These are phyloP conservation scores for Scedosporium minutisporum DNA, from an alignment of 2,329 filamentous ascomycete genomes.

Conservation along the genomic window DNA sequence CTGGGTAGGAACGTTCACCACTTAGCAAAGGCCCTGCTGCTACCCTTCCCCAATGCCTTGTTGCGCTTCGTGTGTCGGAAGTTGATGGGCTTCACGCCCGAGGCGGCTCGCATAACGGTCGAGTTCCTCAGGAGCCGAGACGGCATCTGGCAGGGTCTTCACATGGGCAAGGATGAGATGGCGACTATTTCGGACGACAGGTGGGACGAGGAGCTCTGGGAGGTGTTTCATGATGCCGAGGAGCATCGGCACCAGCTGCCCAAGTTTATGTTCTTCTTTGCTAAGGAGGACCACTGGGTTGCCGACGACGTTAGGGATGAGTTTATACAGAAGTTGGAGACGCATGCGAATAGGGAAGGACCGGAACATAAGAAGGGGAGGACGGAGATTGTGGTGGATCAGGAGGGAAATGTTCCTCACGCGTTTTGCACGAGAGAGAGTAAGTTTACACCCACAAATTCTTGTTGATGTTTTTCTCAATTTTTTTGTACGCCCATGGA, in stretches of 20 bases:
- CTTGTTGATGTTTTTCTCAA: background rate
- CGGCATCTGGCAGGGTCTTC: slow-evolving; percentile 50
- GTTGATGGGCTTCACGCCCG: slow-evolving; percentile 36
- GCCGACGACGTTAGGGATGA: slow-evolving; percentile 44
- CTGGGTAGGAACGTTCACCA: slow-evolving; percentile 31
- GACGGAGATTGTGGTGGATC: slow-evolving; percentile 42
- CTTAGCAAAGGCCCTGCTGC: slow-evolving; percentile 30
- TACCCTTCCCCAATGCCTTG: slow-evolving; percentile 26
- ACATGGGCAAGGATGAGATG: slow-evolving; percentile 52
- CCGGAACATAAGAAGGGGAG: slow-evolving; percentile 21
- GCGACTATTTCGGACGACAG: slow-evolving; percentile 45
- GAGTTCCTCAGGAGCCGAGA: slow-evolving; percentile 45
- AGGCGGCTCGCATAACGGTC: slow-evolving; percentile 39
- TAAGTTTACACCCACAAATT: slow-evolving; percentile 14
- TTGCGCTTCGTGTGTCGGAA: slow-evolving; percentile 33
- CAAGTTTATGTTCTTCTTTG: slow-evolving; percentile 52
- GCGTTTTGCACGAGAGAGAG: slow-evolving; percentile 43
- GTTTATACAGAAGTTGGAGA: slow-evolving; percentile 37
- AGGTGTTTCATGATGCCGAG: slow-evolving; percentile 17
- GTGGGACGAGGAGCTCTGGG: slow-evolving; percentile 54
- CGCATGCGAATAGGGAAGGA: slow-evolving; percentile 17
- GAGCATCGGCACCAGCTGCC: slow-evolving; percentile 13
- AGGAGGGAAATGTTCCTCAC: slow-evolving; percentile 44
- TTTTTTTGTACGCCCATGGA: too few relatives aligned
- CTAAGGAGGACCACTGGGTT: slow-evolving; percentile 53